Conservation (phyloP, 345 rosid species). For the Linum trigynum region DNA sequence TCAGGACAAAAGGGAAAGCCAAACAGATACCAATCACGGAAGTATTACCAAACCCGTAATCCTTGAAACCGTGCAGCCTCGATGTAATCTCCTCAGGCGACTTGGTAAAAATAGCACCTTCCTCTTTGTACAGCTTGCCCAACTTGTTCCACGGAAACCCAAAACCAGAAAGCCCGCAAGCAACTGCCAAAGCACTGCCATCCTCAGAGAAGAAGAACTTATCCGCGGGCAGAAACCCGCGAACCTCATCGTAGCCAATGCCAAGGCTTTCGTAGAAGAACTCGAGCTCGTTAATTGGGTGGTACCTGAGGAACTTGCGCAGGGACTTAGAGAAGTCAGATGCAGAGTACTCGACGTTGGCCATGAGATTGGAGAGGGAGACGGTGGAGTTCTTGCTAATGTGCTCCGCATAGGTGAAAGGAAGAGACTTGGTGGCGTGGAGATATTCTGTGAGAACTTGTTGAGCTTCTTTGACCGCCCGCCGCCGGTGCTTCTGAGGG, state of each 20-base stretch:
- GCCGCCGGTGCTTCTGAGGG: constrained; percentile 29
- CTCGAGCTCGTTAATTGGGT: constrained; percentile 66
- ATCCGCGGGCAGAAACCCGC: constrained; percentile 29
- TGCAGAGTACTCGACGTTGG: constrained; percentile 27
- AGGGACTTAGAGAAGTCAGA: constrained; percentile 32
- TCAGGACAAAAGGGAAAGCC: constrained; percentile 43
- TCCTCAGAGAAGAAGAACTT: constrained; percentile 60
- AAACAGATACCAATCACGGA: constrained; percentile 47
- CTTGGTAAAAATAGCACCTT: constrained; percentile 35
- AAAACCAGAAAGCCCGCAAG: constrained; percentile 39
- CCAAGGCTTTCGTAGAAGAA: constrained; percentile 78
- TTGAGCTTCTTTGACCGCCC: constrained; percentile 40
- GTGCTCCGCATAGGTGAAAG: constrained; percentile 49
- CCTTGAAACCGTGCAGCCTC: constrained; percentile 30
- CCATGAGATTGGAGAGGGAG: constrained; percentile 42
- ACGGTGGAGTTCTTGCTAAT: constrained; percentile 38
- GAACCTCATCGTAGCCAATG: constrained; percentile 39
- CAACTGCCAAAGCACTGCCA: constrained; percentile 29
- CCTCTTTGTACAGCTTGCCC: constrained; percentile 49
- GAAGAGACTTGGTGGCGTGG: constrained; percentile 37
- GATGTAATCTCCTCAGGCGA: constrained; percentile 26
- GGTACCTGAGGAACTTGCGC: constrained; percentile 43
- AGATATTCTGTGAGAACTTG: constrained; percentile 55
- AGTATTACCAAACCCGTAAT: constrained; percentile 28
- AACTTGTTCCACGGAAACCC: constrained; percentile 72